These are phyloP conservation scores for Suhomyces ambrosiae DNA, from an alignment of 1,139 yeast genomes.

Conservation along the genomic window DNA sequence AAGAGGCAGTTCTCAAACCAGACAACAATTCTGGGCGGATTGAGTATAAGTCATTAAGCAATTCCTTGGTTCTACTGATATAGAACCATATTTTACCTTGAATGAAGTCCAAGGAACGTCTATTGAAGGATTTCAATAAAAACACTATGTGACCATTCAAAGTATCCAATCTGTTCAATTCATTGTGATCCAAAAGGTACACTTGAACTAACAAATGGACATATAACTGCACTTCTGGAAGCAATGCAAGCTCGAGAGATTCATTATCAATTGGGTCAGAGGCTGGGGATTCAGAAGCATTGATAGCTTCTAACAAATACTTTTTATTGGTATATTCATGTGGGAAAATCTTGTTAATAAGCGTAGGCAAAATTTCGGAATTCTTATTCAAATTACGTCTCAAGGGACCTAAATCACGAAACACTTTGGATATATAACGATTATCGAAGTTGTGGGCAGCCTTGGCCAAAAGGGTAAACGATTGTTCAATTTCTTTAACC, in stretches of 20 bases:
- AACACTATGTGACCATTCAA: constrained; percentile 59
- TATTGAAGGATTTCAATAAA: constrained; percentile 65
- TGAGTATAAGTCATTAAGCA: constrained; percentile 56
- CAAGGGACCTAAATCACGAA: constrained; percentile 78
- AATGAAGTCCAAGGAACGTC: constrained; percentile 82
- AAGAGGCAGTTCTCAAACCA: constrained; percentile 83
- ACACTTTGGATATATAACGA: constrained; percentile 80
- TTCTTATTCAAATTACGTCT: constrained; percentile 61
- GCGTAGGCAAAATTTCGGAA: constrained; percentile 50
- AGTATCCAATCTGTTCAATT: constrained; percentile 49
- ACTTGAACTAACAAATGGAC: constrained; percentile 79
- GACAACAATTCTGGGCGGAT: constrained; percentile 70
- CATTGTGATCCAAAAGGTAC: constrained; percentile 64
- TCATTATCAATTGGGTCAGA: constrained; percentile 18
- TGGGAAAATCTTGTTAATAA: constrained; percentile 59
- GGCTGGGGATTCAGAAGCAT: constrained; percentile 21
- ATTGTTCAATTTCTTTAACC: constrained; percentile 50
- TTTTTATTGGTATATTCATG: constrained; percentile 42
- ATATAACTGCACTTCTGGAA: constrained; percentile 80
- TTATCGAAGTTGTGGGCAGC: constrained; percentile 83
- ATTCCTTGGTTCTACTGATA: constrained; percentile 77
- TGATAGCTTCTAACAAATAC: constrained; percentile 45
- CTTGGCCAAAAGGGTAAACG: constrained; percentile 60
- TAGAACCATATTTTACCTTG: constrained; percentile 95
- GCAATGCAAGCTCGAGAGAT: constrained; percentile 32